Percentiles rank a stretch among this genome's conserved stretches.
Conservation (phyloP, 768 basidiomycete genomes). For the Auriscalpium orientale region DNA sequence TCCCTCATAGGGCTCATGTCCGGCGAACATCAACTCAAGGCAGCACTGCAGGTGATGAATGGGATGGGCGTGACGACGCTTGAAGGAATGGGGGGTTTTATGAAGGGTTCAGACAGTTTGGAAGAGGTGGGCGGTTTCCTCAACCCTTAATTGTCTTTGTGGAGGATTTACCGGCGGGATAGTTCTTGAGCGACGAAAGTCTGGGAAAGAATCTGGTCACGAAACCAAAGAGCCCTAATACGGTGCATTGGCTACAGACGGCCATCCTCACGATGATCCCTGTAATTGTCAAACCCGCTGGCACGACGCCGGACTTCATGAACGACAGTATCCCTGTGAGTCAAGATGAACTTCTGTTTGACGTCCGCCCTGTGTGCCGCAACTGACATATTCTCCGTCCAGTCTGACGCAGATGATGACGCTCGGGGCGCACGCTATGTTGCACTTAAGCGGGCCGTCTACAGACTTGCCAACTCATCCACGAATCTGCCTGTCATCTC, state of each 20-base stretch:
- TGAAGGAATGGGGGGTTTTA: conserved; percentile 33
- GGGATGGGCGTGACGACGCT: conserved; percentile 40
- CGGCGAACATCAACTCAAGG: conserved; percentile 50
- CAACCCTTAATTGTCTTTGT: neutral
- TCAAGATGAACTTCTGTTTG: neutral
- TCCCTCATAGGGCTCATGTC: conserved; percentile 48
- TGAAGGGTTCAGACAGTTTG: conserved; percentile 22
- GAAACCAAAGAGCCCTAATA: conserved; percentile 55
- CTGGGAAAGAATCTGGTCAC: conserved; percentile 42
- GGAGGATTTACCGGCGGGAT: neutral
- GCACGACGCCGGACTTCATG: conserved; percentile 46
- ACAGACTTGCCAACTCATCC: conserved; percentile 56
- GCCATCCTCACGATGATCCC: conserved; percentile 47
- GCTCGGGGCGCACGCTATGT: conserved; percentile 37
- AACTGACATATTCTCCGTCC: neutral
- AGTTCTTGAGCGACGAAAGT: conserved; percentile 40
- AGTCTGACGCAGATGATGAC: neutral
- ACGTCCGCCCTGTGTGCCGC: no score
- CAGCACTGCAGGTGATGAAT: conserved; percentile 41
- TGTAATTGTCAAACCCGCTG: conserved; percentile 38
- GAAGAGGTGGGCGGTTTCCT: conserved; percentile 19
- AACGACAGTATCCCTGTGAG: conserved; percentile 5
- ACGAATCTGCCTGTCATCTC: conserved; percentile 42
- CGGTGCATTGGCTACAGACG: conserved; percentile 49
- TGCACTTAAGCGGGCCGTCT: conserved; percentile 55